These are phyloP conservation scores for Arthrobotrys conoides DNA, from an alignment of 2,329 filamentous ascomycete species.

Conservation along the genomic window DNA sequence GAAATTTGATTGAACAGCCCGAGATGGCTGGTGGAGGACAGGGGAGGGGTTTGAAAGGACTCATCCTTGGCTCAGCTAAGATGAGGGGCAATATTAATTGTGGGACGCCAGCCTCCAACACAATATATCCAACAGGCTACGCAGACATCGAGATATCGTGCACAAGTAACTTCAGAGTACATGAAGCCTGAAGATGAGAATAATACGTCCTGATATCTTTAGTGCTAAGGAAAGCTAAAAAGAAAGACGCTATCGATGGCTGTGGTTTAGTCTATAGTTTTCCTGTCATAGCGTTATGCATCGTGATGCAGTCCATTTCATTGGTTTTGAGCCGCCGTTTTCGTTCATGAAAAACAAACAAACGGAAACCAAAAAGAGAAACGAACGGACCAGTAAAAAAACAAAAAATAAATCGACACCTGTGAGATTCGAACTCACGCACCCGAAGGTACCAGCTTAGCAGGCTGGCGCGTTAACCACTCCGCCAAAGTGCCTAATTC, in stretches of 20 bases:
- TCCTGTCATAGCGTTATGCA: not conserved
- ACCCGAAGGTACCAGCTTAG: conserved; percentile 60
- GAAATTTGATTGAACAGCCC: not conserved
- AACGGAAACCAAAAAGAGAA: not conserved
- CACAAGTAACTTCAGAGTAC: too few relatives aligned
- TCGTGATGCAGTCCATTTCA: not conserved
- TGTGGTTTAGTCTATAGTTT: not conserved
- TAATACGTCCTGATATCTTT: not conserved
- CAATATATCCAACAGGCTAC: conserved; percentile 7
- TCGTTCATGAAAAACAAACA: not conserved
- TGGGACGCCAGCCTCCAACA: not conserved
- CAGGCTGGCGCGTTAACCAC: conserved; percentile 60
- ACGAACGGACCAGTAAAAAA: too few relatives aligned
- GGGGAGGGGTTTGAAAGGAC: not conserved
- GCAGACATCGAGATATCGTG: not conserved
- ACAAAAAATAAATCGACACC: conserved; percentile 39
- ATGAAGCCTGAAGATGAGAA: conserved; percentile 1
- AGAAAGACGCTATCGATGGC: not conserved
- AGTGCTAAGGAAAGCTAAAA: not conserved
- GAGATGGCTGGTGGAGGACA: conserved; percentile 5
- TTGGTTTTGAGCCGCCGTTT: too few relatives aligned
- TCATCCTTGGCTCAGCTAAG: not conserved
- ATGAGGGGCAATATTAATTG: not conserved
- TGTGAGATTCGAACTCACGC: conserved; percentile 61
- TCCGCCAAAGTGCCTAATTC: conserved; percentile 55